phyloP scores from a whole-genome alignment of 1,284 basidiomycete genomes.

The Leccinum pachyderme region DNA sequence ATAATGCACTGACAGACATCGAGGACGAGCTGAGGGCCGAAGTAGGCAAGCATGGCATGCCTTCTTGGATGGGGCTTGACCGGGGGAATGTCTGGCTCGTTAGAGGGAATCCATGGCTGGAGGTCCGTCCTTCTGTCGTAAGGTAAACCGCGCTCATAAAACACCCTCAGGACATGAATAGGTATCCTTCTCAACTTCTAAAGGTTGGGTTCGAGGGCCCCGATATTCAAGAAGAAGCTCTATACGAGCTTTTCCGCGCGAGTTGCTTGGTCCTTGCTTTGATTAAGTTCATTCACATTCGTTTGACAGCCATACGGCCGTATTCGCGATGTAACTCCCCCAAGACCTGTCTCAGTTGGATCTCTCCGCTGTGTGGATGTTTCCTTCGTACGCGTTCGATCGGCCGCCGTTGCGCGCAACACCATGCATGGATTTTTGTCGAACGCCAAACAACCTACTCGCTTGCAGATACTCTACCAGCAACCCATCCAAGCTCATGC shows the following conservation, averaged over 20 bases:
- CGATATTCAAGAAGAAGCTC: slow-evolving; percentile 74
- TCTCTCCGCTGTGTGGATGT: slow-evolving; percentile 65
- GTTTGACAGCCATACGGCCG: slow-evolving; percentile 74
- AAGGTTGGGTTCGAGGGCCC: slow-evolving; percentile 85
- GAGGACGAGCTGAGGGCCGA: slow-evolving; percentile 45
- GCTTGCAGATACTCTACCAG: slow-evolving; percentile 68
- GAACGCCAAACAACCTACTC: slow-evolving; percentile 41
- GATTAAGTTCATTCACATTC: slow-evolving; percentile 16
- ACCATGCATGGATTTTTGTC: slow-evolving; percentile 73
- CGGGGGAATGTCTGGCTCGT: slow-evolving; percentile 75
- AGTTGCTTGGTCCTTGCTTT: slow-evolving; percentile 21
- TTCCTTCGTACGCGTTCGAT: slow-evolving; percentile 59
- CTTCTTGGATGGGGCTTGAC: slow-evolving; percentile 59
- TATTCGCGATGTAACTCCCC: slow-evolving; percentile 66
- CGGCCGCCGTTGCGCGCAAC: slow-evolving; percentile 84
- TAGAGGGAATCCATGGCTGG: slow-evolving; percentile 79
- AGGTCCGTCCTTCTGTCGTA: slow-evolving; percentile 47
- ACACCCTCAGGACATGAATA: slow-evolving; percentile 74
- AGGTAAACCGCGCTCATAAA: slow-evolving; percentile 1
- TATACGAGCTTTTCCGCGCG: slow-evolving; percentile 73
- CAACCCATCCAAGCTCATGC: slow-evolving; percentile 76
- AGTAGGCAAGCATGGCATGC: slow-evolving; percentile 48
- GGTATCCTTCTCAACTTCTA: slow-evolving; percentile 73
- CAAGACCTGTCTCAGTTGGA: slow-evolving; percentile 66
- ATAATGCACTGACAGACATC: slow-evolving; percentile 47